Percentiles rank a stretch among this genome's conserved stretches.
Evolutionary conservation across 2,329 filamentous ascomycete genomes (phyloP).

Genomic region (Nemania bipapillata): DNA sequence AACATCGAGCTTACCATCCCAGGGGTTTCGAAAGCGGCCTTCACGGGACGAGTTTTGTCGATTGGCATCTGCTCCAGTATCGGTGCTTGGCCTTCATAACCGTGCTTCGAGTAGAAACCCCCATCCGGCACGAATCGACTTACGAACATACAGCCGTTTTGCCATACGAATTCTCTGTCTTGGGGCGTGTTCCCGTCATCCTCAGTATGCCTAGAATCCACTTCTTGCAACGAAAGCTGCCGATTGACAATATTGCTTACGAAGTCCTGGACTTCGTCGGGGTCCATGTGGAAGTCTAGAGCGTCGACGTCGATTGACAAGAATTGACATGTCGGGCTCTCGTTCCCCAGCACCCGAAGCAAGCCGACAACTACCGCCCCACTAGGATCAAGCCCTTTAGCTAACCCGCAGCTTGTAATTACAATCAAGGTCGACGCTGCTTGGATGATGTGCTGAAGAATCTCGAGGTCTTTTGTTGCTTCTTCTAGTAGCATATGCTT

Average conservation of each 20-base stretch:
- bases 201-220: neutral
- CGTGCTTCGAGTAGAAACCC: too few relatives aligned
- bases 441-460: conserved; percentile 37
- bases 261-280: neutral
- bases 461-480: too few relatives aligned
- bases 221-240: too few relatives aligned
- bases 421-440: conserved; percentile 32
- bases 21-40: conserved; percentile 46
- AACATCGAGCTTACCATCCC: conserved; percentile 48
- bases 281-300: conserved; percentile 14
- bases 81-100: neutral
- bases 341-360: conserved; percentile 42
- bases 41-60: conserved; percentile 41
- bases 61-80: neutral
- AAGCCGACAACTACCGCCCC: conserved; percentile 44
- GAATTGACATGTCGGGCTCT: conserved; percentile 43
- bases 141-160: conserved; percentile 47
- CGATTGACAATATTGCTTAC: neutral
- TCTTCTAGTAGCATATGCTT: too few relatives aligned
- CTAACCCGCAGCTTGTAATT: conserved; percentile 39
- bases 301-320: conserved; percentile 44
- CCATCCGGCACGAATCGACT: conserved; percentile 44
- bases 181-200: neutral
- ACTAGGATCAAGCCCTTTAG: conserved; percentile 42
- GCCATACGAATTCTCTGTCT: conserved; percentile 49